These are phyloP conservation scores for Colletotrichum shisoi DNA, from an alignment of 2,329 filamentous ascomycete genomes.

Conservation along the genomic window DNA sequence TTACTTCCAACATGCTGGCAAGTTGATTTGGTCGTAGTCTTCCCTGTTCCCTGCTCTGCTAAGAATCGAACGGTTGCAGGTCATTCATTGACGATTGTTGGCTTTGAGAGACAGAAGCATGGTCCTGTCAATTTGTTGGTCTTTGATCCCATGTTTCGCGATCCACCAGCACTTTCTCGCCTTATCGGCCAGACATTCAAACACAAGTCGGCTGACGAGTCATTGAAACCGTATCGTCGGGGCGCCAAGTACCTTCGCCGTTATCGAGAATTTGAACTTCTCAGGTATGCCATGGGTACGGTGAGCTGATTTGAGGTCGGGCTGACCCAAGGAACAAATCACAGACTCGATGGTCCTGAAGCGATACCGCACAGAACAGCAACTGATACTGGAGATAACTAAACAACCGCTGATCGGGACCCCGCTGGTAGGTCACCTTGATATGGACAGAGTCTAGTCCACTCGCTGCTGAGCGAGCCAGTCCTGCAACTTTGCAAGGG, in stretches of 20 bases:
- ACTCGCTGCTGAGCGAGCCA: conserved; percentile 69
- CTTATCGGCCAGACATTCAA: conserved; percentile 61
- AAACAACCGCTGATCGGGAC: background rate
- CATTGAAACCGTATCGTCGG: conserved; percentile 78
- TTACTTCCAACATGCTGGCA: conserved; percentile 85
- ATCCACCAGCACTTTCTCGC: conserved; percentile 68
- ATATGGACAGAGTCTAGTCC: conserved; percentile 10
- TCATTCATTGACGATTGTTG: conserved; percentile 90
- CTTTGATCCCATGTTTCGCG: conserved; percentile 85
- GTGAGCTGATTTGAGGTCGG: background rate
- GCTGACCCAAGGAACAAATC: background rate
- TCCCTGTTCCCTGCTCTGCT: background rate
- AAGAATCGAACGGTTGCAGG: conserved; percentile 53
- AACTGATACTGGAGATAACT: background rate
- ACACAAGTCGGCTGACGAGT: conserved; percentile 57
- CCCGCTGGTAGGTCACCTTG: background rate
- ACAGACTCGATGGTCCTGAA: conserved; percentile 22
- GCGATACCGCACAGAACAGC: background rate
- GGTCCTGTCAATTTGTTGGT: conserved; percentile 77
- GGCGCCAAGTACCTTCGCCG: conserved; percentile 71
- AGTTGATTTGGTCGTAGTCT: conserved; percentile 24
- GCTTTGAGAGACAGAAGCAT: conserved; percentile 74
- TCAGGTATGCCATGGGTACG: conserved; percentile 48
- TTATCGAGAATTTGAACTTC: conserved; percentile 79
- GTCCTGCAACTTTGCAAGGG: conserved; percentile 82